Conservation (phyloP, 2,329 filamentous ascomycete species). For the Plectosphaerella sp. region DNA sequence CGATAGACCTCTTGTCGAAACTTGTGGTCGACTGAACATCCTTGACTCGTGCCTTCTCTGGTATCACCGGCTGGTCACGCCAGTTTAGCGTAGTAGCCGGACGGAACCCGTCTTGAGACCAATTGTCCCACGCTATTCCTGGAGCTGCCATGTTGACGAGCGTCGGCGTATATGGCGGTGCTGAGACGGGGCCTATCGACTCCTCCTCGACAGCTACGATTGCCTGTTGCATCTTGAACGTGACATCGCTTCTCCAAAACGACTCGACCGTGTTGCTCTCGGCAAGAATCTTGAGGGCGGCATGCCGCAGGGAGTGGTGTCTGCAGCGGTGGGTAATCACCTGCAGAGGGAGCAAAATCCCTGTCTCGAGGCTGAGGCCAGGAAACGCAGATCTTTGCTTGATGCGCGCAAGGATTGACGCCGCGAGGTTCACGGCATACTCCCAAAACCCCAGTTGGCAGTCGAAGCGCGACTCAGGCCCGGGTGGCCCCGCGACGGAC, state of each 20-base stretch:
- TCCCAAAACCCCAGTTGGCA: neutral
- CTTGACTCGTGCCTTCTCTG: neutral
- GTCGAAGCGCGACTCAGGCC: neutral
- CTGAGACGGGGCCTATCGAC: neutral
- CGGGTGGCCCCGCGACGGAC: too few relatives aligned
- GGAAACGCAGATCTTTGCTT: neutral
- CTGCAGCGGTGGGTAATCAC: constrained; percentile 16
- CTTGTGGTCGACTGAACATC: neutral
- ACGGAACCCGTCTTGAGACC: neutral
- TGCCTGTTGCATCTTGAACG: constrained; percentile 10
- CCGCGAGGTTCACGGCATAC: neutral
- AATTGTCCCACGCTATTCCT: neutral
- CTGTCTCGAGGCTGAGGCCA: constrained; percentile 17
- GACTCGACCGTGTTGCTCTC: constrained; percentile 18
- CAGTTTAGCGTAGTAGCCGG: neutral
- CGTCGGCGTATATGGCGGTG: neutral
- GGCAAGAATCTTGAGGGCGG: constrained; percentile 13
- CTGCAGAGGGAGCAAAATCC: constrained; percentile 15
- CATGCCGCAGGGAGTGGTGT: constrained; percentile 15
- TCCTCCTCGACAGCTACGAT: constrained; percentile 7
- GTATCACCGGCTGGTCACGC: neutral
- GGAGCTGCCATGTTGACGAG: neutral
- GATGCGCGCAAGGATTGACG: neutral
- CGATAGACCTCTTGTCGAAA: neutral
- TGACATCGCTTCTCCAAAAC: constrained; percentile 18